Evolutionary conservation across 2,329 filamentous ascomycete genomes (phyloP), one percentile per base, ranked within the genome.

Genomic region (Exophiala spinifera): DNA sequence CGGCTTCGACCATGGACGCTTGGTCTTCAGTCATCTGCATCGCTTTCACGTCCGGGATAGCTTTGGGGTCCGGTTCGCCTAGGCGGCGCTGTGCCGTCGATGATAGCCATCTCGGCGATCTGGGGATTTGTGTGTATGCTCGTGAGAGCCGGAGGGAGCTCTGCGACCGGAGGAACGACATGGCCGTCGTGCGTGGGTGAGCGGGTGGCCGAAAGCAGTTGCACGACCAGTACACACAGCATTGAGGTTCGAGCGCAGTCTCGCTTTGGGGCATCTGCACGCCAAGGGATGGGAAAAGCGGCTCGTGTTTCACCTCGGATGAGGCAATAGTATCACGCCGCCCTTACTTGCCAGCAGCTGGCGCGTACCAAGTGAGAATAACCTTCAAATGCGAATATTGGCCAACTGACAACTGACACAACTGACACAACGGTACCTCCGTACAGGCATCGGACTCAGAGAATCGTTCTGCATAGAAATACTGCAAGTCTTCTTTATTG

Each of bases 131-230:
- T n/a, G 52, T 46, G 36, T 56, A 54, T 61, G 69, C 65, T 49
- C 66, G 61, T 37, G 67, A 60, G 43, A 65, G 56, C 48, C 58
- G 51, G 21, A 62, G 31, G 31, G 63, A 59, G 49, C 59, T 69
- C 64, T 69, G 78, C 42, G 80, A 74, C 74, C 86, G 79, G 69
- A 89, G 74, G 59, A 87, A 79, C 62, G 85, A 82, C 87, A 89
- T 89, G 63, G 65, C 75, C 7, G 49, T 17, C n/a, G 36, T 39
- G 36, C 28, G 39, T 21, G 31, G 31, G 14, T 49, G 21, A 14
- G 14, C 48, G 34, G 49, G 15, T 4, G 25, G 36, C 21, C 8
- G 4, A 11, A 10, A 42, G 39, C 39, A 21, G 44, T 31, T 33
- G n/a, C 19, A 39, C 46, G 28, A 31, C 7, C 28, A 34, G 17